Conservation (phyloP, 495 filamentous ascomycete species). For the Friedmanniomyces simplex region DNA sequence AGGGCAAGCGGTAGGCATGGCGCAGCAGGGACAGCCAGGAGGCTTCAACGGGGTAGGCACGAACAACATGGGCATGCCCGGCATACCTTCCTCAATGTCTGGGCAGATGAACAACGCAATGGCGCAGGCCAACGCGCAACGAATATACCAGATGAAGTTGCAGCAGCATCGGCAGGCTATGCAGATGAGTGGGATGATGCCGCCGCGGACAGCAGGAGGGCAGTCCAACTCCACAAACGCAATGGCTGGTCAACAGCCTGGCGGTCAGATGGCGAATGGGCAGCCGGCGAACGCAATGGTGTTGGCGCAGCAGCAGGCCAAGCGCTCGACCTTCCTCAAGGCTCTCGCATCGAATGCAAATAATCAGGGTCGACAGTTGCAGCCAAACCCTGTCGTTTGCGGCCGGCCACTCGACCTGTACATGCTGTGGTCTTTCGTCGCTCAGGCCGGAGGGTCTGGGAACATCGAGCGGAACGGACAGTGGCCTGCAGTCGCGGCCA, state of each 20-base stretch:
- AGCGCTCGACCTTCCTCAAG: slow-evolving; percentile 66
- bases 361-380: slow-evolving; percentile 54
- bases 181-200: slow-evolving; percentile 30
- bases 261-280: slow-evolving; percentile 34
- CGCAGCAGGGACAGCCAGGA: slow-evolving; percentile 31
- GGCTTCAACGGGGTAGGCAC: slow-evolving; percentile 6
- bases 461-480: slow-evolving; percentile 53
- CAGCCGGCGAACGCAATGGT: slow-evolving; percentile 2
- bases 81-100: background rate
- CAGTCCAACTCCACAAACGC: slow-evolving; percentile 20
- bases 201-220: slow-evolving; percentile 22
- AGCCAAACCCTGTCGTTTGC: slow-evolving; percentile 56
- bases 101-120: slow-evolving; percentile 36
- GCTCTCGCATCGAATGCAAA: slow-evolving; percentile 63
- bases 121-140: slow-evolving; percentile 23
- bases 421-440: slow-evolving; percentile 63
- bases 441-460: slow-evolving; percentile 68
- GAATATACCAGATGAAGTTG: slow-evolving; percentile 35
- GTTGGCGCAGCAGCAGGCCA: slow-evolving; percentile 23
- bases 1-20: slow-evolving; percentile 37
- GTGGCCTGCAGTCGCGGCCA: slow-evolving; percentile 62
- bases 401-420: slow-evolving; percentile 61
- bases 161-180: slow-evolving; percentile 53
- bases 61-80: slow-evolving; percentile 9
- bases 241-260: slow-evolving; percentile 29